phyloP scores from a whole-genome alignment of 345 rosid genomes.

The Kernera saxatilis region DNA sequence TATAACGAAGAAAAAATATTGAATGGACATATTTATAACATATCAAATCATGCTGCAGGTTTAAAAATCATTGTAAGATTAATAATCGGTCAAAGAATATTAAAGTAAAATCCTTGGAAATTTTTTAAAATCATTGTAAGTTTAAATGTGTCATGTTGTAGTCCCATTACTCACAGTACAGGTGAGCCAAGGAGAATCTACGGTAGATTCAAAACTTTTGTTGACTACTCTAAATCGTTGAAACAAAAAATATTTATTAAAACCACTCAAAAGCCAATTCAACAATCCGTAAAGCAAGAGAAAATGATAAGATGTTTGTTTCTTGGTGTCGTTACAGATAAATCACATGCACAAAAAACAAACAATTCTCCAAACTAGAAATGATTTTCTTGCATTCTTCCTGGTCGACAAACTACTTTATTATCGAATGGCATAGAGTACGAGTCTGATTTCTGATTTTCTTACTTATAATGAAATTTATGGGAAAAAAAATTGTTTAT shows the following conservation, averaged over 20 bases:
- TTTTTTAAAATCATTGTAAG: neutral
- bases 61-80: neutral
- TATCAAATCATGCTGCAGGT: neutral
- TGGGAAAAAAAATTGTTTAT: neutral
- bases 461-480: neutral
- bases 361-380: neutral
- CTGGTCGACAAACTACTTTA: constrained; percentile 26
- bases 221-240: constrained; percentile 22
- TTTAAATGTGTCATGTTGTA: constrained; percentile 6
- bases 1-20: neutral
- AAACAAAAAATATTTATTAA: neutral
- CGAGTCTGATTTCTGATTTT: neutral
- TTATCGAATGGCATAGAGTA: constrained; percentile 2
- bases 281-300: constrained; percentile 11
- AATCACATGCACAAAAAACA: constrained; percentile 8
- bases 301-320: constrained; percentile 25
- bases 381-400: constrained; percentile 30
- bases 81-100: neutral
- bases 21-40: neutral
- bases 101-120: neutral
- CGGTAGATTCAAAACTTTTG: constrained; percentile 17
- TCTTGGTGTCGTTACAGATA: constrained; percentile 31
- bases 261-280: constrained; percentile 22
- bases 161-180: neutral
- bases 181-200: constrained; percentile 15